Base-by-base conservation (phyloP, 345 rosid species). In the Lepidium africanum region DNA sequence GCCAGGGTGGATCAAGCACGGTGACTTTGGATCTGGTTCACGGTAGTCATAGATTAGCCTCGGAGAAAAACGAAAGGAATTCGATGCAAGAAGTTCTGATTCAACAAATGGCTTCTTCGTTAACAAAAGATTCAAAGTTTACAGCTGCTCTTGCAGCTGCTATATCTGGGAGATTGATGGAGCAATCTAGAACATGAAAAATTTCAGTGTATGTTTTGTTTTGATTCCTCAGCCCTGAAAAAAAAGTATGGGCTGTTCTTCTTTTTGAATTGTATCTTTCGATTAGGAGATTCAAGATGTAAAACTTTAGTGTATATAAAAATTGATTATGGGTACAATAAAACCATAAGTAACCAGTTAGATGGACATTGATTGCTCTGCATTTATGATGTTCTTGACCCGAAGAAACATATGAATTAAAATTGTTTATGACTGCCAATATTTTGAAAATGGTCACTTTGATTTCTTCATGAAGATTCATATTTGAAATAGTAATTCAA, bases 81-180 rank as follows among this genome's bases (percentile, higher is more conserved):
- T 63, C 63, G 37, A 71, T 82, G 7, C 83, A 74, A 15, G 85
- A 88, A 35, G n/a, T 88, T 58, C 62, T 86, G 61, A 82, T 86
- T 17, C 87, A 88, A 36, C 86, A 88, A 75, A 88, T 92, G 96
- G 93, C 90, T 23, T 75, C 88, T 42, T 86, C 90, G 6, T 79
- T 92, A 81, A 84, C 93, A 0, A 86, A 76, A 65, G 93, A 92
- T 71, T 93, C 93, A 0, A 86, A 78, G 54, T 92, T 92, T 51
- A 84, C 90, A 1, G 83, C 88, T 45, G 91, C 97, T 9, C 83
- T 92, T 4, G 94, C 87, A 2, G 87, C 90, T 16, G 97, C 89
- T 16, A 78, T 92, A 66, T 85, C 96, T 0, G 92, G 96, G 70
- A 84, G 80, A 78, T 81, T 78, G 39, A 43, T 76, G 61, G 86